Base-by-base conservation (phyloP, 1,284 basidiomycete genomes). In the Neotropicomus parvogracilis region DNA sequence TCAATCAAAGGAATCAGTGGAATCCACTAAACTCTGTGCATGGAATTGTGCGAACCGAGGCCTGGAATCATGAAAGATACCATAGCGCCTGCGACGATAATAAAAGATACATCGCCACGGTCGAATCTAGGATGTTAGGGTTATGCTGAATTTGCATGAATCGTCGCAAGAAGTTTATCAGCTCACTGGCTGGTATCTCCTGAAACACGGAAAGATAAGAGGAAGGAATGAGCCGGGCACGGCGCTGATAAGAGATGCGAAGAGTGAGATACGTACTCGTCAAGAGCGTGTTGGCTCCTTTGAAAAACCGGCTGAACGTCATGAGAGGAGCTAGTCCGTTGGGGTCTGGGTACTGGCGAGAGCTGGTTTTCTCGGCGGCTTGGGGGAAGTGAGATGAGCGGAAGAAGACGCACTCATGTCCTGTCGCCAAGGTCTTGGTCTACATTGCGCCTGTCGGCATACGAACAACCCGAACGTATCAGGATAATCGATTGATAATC, bases 31-130 rank as follows among this genome's bases (percentile, higher is more conserved):
- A 47, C 20, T 13, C 20, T 47, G 7, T 13, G 37, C 26, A 46
- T 39, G 24, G 20, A 38, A 61, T 68, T 49, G 44, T 38, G 16
- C 64, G 42, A 50, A 82, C 82, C 84, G 29, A 88, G 75, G 13
- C 88, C 83, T 49, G 87, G 83, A 56, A 91, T 74, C 85, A 88
- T 91, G 67, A 90, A 81, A 54, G 75, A 81, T 17, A 93, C 90
- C 69, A 95, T 80, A 12, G 85, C 86, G 11, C 87, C 88, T 50
- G 85, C 83, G 19, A 88, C 72, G 21, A 91, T 78, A 50, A 94
- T 82, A 67, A 88, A 91, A 11, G 84, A 72, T 29, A 90, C 70
- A 70, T 92, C 87, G 49, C 88, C 88, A 31, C 79, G 72, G 63
- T 85, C 76, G 64, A 79, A 86, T 54, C 75, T 78, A 51, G 24